phyloP scores from a whole-genome alignment of 805 yeast genomes.

The Ogataea pini region DNA sequence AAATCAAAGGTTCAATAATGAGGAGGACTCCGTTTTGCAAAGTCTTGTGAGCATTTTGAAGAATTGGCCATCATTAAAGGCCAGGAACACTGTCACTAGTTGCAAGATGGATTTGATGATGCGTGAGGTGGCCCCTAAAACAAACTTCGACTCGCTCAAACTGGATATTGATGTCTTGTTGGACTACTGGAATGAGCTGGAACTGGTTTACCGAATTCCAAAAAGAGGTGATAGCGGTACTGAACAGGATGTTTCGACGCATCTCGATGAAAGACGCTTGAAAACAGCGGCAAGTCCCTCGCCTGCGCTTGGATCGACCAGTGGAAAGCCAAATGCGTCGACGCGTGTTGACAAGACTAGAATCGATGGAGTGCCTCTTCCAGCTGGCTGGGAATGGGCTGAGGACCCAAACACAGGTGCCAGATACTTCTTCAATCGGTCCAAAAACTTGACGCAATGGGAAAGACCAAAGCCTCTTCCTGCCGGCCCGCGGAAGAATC shows the following conservation, averaged over 20 bases:
- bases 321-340: constrained; percentile 5
- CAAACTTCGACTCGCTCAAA: constrained; percentile 32
- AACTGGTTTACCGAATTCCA: constrained; percentile 85
- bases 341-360: constrained; percentile 15
- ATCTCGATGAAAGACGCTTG: constrained; percentile 29
- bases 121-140: constrained; percentile 37
- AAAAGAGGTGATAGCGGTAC: constrained; percentile 44
- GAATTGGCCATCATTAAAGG: constrained; percentile 69
- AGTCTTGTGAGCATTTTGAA: constrained; percentile 58
- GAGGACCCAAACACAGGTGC: constrained; percentile 45
- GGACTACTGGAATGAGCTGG: constrained; percentile 68
- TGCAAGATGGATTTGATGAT: constrained; percentile 72
- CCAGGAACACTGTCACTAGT: constrained; percentile 69
- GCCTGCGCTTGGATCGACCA: background rate
- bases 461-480: constrained; percentile 47
- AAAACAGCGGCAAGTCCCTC: constrained; percentile 12
- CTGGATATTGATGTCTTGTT: constrained; percentile 47
- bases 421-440: constrained; percentile 56
- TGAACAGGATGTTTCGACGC: constrained; percentile 4
- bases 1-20: constrained; percentile 16
- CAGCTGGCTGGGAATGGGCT: constrained; percentile 69
- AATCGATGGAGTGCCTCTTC: constrained; percentile 42
- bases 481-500: constrained; percentile 17
- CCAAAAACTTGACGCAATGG: constrained; percentile 55
- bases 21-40: constrained; percentile 43